Evolutionary conservation across 768 basidiomycete genomes (phyloP), one percentile per base, ranked within the genome.

Genomic region (Suillus brevipes): DNA sequence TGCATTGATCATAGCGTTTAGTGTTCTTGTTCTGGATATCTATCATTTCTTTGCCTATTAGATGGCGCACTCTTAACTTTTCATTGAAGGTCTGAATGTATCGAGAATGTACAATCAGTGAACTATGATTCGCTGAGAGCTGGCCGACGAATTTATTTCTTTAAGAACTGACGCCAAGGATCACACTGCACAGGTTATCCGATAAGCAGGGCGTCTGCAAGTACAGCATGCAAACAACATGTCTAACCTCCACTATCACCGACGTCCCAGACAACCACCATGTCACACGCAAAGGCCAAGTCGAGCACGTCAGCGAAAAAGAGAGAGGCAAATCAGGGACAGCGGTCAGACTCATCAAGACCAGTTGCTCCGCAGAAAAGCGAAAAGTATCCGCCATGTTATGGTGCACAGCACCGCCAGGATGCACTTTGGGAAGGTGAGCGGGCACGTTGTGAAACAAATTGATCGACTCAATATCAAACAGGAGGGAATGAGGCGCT

Each of bases 351-450:
- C 13, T 50, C 6, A 16, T 16, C 49, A 8, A 6, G 49, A 16
- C 25, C 10, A 16, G 8, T 28, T 16, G 3, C 14, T 16, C 14
- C 14, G 14, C 25, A 16, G 14, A 16, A 28, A 14, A 13, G 14
- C 6, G 13, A 14, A 14, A 8, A 38, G 13, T 3, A 16, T 7
- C 37, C 23, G 4, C 37, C 37, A 18, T 37, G 8, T 1, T 57
- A 57, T 59, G 38, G 38, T 4, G 58, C 58, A 12, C 58, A 59
- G 58, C 58, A 59, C 25, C 23, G 25, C 25, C 58, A 20, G 38
- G 38, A 59, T 59, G 58, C 58, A 28, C 38, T 42, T 28, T 59
- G 38, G 58, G 10, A 58, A 58, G 57, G 57, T 59, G 25, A 59
- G 57, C 10, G 0, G 40, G 0, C 6, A 6, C 3, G 6, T 7